Evolutionary conservation across 1,284 basidiomycete species (phyloP).

Genomic region (Fomitopsis schrenkii): DNA sequence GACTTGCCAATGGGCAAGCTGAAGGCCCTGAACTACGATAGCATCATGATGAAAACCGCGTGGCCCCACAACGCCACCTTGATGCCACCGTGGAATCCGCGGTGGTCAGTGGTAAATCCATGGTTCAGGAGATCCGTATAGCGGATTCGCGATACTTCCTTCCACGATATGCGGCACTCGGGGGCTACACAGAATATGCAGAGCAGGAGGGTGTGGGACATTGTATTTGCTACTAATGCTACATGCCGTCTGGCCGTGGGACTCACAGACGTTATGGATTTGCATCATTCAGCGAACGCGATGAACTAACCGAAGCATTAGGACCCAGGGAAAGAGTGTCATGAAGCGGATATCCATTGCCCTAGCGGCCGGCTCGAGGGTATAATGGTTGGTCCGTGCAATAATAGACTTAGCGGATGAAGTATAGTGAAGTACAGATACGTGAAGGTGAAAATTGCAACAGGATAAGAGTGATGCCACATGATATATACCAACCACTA

Average conservation of each 20-base stretch:
- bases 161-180: too few species aligned
- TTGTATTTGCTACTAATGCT: constrained; percentile 5
- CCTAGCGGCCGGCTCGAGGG: constrained; percentile 21
- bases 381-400: constrained; percentile 26
- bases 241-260: constrained; percentile 2
- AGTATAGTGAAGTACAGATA: constrained; percentile 26
- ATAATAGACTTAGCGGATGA: constrained; percentile 18
- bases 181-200: background rate
- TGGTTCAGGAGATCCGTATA: too few species aligned
- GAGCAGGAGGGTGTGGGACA: background rate
- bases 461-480: constrained; percentile 12
- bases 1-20: too few species aligned
- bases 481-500: constrained; percentile 17
- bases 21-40: too few species aligned
- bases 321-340: constrained; percentile 4
- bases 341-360: constrained; percentile 14
- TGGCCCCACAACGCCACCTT: too few species aligned
- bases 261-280: background rate
- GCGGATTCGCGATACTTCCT: too few species aligned
- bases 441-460: constrained; percentile 14
- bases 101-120: too few species aligned
- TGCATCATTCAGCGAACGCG: constrained; percentile 2
- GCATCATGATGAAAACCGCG: too few species aligned
- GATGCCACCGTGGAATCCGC: too few species aligned
- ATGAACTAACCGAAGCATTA: constrained; percentile 1